Conservation (phyloP, 106 monocot species). For the Phalaenopsis aphrodite region DNA sequence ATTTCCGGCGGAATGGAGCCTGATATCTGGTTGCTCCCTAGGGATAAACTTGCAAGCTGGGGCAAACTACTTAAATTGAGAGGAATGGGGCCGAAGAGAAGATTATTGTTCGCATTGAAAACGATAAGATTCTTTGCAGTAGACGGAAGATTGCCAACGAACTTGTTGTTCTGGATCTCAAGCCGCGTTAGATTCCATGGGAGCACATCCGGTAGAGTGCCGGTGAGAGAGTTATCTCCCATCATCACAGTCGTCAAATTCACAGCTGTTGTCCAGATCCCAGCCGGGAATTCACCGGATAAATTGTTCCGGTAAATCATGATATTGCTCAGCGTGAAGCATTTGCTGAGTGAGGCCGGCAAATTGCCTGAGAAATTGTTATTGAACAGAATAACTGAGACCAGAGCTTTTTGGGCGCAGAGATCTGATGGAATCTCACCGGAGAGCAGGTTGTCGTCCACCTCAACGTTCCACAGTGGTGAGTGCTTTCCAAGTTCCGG, state of each 20-base stretch:
- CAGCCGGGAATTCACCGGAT: conserved; percentile 39
- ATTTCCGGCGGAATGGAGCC: conserved; percentile 45
- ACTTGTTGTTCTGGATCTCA: conserved; percentile 43
- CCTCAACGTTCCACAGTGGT: conserved; percentile 38
- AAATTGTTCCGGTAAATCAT: conserved; percentile 40
- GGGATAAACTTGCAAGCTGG: conserved; percentile 26
- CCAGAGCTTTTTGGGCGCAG: conserved; percentile 21
- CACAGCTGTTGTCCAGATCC: conserved; percentile 42
- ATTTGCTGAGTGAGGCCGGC: conserved; percentile 45
- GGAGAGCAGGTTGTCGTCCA: conserved; percentile 28
- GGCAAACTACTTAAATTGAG: conserved; percentile 21
- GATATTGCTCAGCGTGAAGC: conserved; percentile 29
- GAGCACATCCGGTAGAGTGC: conserved; percentile 45
- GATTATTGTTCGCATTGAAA: conserved; percentile 43
- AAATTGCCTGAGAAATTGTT: conserved; percentile 57
- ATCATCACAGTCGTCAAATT: conserved; percentile 29
- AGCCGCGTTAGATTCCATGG: conserved; percentile 44
- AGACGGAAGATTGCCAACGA: conserved; percentile 52
- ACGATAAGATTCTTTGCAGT: conserved; percentile 24
- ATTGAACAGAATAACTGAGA: conserved; percentile 27
- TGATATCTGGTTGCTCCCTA: conserved; percentile 44
- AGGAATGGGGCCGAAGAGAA: conserved; percentile 52
- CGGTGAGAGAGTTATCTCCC: conserved; percentile 43
- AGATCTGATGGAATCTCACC: conserved; percentile 34
- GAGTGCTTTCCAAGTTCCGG: conserved; percentile 43